Evolutionary conservation across 169 alveolate species (phyloP).

Genomic region (Plasmodium falciparum): DNA sequence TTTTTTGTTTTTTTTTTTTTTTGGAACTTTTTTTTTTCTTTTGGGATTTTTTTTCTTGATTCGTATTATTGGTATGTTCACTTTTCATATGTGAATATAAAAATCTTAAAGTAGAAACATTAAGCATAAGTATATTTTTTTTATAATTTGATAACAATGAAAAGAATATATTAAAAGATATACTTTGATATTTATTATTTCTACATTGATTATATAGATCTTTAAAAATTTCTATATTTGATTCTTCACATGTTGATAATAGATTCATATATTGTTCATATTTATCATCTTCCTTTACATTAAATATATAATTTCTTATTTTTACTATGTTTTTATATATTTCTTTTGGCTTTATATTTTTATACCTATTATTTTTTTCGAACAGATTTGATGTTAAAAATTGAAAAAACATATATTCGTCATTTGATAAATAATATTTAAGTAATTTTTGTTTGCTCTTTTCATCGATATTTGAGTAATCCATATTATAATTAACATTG

Average conservation of each 20-base stretch:
- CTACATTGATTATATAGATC: neutral
- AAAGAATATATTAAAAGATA: slow-evolving; percentile 32
- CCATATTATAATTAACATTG: too few relatives aligned
- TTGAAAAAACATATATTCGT: slow-evolving; percentile 16
- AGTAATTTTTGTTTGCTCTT: slow-evolving; percentile 9
- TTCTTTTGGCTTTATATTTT: neutral
- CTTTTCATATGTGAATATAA: slow-evolving; percentile 57
- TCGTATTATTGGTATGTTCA: neutral
- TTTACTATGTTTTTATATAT: slow-evolving; percentile 31
- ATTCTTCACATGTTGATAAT: too few relatives aligned
- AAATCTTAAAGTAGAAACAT: slow-evolving; percentile 60
- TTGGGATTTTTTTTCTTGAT: neutral
- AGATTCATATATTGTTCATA: too few relatives aligned
- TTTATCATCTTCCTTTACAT: neutral
- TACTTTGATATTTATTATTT: neutral
- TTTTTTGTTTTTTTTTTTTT: slow-evolving; percentile 2
- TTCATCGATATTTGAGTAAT: neutral
- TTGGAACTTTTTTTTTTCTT: slow-evolving; percentile 10
- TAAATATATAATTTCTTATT: slow-evolving; percentile 42
- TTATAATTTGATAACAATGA: slow-evolving; percentile 18
- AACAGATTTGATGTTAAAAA: slow-evolving; percentile 61
- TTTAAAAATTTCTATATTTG: too few relatives aligned
- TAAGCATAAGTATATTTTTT: slow-evolving; percentile 44
- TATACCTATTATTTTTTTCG: slow-evolving; percentile 12
- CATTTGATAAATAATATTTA: slow-evolving; percentile 3